These are phyloP conservation scores for Globisporangium carolinianum DNA, from an alignment of 352 stramenopile genomes.

Conservation along the genomic window DNA sequence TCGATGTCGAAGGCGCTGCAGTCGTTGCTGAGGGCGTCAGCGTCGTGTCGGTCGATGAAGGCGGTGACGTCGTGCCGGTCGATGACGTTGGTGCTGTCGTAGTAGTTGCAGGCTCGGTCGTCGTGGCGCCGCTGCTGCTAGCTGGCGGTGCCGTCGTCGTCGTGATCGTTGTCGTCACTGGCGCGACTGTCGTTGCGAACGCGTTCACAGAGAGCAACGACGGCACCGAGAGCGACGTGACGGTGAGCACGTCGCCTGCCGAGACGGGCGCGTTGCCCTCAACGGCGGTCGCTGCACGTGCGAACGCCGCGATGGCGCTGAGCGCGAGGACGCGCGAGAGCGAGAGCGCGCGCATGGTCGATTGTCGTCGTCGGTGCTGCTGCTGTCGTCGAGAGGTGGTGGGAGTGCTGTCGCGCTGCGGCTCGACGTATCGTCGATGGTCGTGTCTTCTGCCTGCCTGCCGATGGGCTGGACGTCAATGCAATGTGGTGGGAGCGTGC, in stretches of 20 bases:
- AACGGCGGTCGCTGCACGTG: not conserved
- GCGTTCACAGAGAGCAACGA: slow-evolving; percentile 4
- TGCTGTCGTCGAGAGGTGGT: not conserved
- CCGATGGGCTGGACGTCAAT: slow-evolving; percentile 1
- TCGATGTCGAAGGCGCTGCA: slow-evolving; percentile 2
- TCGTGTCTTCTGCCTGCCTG: not conserved
- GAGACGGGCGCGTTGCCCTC: slow-evolving; percentile 4
- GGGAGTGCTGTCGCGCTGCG: not conserved
- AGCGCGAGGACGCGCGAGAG: slow-evolving; percentile 7
- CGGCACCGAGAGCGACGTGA: slow-evolving; percentile 3
- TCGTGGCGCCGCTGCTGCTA: not conserved
- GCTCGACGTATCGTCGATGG: not conserved
- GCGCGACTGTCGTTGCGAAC: slow-evolving; percentile 7
- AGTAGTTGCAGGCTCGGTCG: slow-evolving; percentile 6
- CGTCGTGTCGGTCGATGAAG: slow-evolving; percentile 5
- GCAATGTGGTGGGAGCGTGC: not conserved
- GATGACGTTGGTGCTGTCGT: slow-evolving; percentile 1
- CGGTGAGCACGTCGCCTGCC: slow-evolving; percentile 7
- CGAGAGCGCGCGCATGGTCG: slow-evolving; percentile 9
- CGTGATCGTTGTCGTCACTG: not conserved
- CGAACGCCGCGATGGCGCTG: not conserved
- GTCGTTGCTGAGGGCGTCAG: not conserved
- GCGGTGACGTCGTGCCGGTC: slow-evolving; percentile 7
- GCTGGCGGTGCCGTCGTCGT: not conserved
- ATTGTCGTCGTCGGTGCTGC: not conserved